Conservation (phyloP, 1,284 basidiomycete genomes). For the Malassezia equina region DNA sequence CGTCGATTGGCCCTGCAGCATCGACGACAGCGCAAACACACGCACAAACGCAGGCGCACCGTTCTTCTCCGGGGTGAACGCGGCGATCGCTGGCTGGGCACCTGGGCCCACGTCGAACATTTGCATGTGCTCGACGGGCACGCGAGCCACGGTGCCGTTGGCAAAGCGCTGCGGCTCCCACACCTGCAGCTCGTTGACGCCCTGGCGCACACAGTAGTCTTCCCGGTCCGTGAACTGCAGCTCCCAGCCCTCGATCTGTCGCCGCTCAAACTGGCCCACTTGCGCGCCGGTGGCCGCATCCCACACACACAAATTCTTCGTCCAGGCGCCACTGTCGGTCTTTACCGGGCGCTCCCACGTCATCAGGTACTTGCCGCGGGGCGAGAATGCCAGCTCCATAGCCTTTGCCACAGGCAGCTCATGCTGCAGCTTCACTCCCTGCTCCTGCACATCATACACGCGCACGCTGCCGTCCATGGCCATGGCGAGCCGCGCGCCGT, state of each 20-base stretch:
- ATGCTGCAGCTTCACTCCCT: constrained; percentile 24
- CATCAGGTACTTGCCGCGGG: constrained; percentile 77
- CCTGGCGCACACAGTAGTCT: constrained; percentile 72
- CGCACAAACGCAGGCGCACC: constrained; percentile 84
- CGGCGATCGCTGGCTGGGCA: constrained; percentile 69
- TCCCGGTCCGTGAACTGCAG: constrained; percentile 86
- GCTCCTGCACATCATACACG: constrained; percentile 56
- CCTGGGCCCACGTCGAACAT: constrained; percentile 69
- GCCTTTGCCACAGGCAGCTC: constrained; percentile 56
- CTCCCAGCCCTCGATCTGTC: constrained; percentile 21
- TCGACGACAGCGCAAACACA: constrained; percentile 65
- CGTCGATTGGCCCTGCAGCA: constrained; percentile 58
- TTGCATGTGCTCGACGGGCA: constrained; percentile 70
- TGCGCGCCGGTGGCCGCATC: constrained; percentile 69
- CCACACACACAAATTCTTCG: constrained; percentile 75
- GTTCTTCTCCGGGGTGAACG: constrained; percentile 91
- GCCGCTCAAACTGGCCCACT: constrained; percentile 65
- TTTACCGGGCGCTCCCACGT: constrained; percentile 80
- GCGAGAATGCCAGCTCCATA: constrained; percentile 79
- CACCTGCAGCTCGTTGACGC: constrained; percentile 75
- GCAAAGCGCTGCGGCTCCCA: constrained; percentile 66
- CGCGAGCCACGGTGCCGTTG: constrained; percentile 66
- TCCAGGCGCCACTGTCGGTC: constrained; percentile 60
- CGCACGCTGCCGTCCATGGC: constrained; percentile 66
- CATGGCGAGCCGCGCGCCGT: constrained; percentile 78